Percentiles rank a stretch among this genome's conserved stretches.
Evolutionary conservation across 306 rosid species (phyloP).

Genomic region (Comarum palustre): DNA sequence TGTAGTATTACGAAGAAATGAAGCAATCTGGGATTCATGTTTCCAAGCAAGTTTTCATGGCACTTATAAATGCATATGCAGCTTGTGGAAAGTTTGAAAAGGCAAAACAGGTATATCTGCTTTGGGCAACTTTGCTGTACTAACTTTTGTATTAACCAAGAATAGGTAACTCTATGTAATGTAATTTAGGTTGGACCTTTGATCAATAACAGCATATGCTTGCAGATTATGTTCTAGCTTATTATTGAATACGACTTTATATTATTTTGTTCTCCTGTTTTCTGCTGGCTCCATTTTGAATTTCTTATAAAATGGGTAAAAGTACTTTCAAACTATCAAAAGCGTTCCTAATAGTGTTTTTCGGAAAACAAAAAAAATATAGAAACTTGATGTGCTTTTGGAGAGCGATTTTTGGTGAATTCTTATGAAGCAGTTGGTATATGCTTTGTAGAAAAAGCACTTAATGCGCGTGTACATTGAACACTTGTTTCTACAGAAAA

Average conservation of each 20-base stretch:
- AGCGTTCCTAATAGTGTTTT: not conserved
- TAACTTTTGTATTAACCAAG: constrained; percentile 2
- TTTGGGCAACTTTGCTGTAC: constrained; percentile 23
- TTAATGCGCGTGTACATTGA: not conserved
- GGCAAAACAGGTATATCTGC: constrained; percentile 72
- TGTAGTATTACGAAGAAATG: constrained; percentile 70
- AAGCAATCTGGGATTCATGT: constrained; percentile 26
- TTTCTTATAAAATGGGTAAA: not conserved
- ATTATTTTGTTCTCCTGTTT: not conserved
- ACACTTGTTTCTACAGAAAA: not conserved
- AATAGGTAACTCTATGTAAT: not conserved
- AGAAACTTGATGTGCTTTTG: not conserved
- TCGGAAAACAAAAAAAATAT: not conserved
- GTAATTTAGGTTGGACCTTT: not conserved
- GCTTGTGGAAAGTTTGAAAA: constrained; percentile 68
- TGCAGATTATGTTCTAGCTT: constrained; percentile 4
- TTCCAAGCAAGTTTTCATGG: constrained; percentile 57
- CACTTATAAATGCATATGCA: constrained; percentile 73
- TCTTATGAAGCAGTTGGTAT: not conserved
- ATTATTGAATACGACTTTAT: not conserved
- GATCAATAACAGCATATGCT: not conserved
- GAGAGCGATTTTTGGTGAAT: not conserved
- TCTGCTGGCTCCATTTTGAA: not conserved
- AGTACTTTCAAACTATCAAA: not conserved
- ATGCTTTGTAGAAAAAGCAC: not conserved